Base-by-base conservation (phyloP, 108 stramenopile genomes). In the Aurantiochytrium sp. region DNA sequence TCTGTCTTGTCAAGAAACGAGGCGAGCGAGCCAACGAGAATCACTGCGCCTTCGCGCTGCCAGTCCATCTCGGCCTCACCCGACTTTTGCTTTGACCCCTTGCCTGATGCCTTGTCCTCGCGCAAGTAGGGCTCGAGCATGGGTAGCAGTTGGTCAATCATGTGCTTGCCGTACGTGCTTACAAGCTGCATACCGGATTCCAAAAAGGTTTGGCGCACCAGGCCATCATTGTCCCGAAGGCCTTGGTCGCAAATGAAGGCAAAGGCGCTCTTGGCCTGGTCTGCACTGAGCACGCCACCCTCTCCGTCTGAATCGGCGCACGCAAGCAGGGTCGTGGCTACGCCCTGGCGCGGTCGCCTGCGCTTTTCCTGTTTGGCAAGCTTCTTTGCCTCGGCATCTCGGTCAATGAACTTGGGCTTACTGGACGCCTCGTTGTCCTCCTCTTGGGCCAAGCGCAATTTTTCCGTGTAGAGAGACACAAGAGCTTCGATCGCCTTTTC, bases 11-110 rank as follows among this genome's bases (percentile, higher is more conserved):
- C 91, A 14, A 95, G 88, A 90, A 93, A 93, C 60, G 47, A 53
- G 35, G 94, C 94, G 18, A 91, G 59, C 14, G 91, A 21, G 64
- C 94, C 94, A 64, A 94, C 90, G 51, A 94, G 89, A 35, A 94
- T 89, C 44, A 95, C 94, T 12, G 64, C 89, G 12, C 91, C 93
- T 44, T 90, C 91, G 25, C 88, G 57, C 35, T 88, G 59, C 87
- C 87, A 87, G 43, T 87, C 53, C 25, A 12, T 23, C 25, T 57
- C 25, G 18, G 12, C 42, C 87, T 87, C 59, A 18, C 14, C 42
- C 8, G 64, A 69, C 64, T 69, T 69, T 23, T 83, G 14, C n/a
- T 14, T 16, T 12, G 45, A 53, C 44, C 49, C 51, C n/a, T 47
- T 53, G 76, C 76, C 51, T 35, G 35, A 35, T 35, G 35, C 35